Base-by-base conservation (phyloP, 805 yeast species). In the Saccharomycopsis malanga region DNA sequence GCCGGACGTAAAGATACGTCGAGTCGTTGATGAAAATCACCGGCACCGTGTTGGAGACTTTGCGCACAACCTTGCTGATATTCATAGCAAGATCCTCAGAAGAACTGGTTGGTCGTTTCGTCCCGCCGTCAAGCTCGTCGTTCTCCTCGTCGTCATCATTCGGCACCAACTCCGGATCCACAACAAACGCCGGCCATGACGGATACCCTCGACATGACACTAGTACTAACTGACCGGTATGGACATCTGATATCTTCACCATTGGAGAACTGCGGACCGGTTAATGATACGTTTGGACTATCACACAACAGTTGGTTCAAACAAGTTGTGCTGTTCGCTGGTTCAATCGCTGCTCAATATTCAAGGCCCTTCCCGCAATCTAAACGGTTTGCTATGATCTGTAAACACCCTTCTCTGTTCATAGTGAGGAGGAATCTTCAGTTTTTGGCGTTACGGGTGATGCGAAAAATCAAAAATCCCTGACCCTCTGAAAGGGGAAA, bases 141-240 rank as follows among this genome's bases (percentile, higher is more conserved):
- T 9, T 17, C 20, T 22, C n/a, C 10, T 42, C 35, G 24, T 38
- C 39, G 12, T 24, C 46, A 22, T 24, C 37, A 6, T 45, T 45
- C 12, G 42, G 53, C 9, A 49, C 37, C 25, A 34, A n/a, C 5
- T 30, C 17, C 7, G 46, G 30, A 34, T 46, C 39, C 4, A 42
- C 48, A 4, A 49, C 48, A 42, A 42, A 46, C 14, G 50, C 53
- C 9, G 53, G 53, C 53, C 53, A 49, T 12, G 29, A 9, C 3
- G 49, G 49, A 25, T 46, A 40, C 6, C 53, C 53, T 20, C 32
- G 30, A 30, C 50, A 47, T 6, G 48, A 34, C 4, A 48, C 51
- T 4, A 43, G 40, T 10, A 44, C 51, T 24, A 48, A 39, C 29
- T 48, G 48, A 29, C 51, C 51, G n/a, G 20, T 46, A 9, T 43